Base-by-base conservation (phyloP, 805 yeast genomes). In the Schizosaccharomyces japonicus region DNA sequence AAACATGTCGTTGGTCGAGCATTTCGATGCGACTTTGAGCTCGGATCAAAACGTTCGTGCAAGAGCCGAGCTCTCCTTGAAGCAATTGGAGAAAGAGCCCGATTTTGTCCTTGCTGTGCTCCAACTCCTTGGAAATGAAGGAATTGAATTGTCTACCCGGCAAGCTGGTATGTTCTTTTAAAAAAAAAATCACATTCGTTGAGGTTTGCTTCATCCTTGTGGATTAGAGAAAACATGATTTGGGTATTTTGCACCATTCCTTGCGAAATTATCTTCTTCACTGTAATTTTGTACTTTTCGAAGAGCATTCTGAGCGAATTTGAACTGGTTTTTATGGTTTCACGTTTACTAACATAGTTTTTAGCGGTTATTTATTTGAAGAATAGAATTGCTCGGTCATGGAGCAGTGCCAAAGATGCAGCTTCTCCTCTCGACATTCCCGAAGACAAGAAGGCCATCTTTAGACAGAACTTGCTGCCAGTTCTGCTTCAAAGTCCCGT, bases 51-150 rank as follows among this genome's bases (percentile, higher is more conserved):
- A 61, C 10, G 62, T 69, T 21, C 73, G 93, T 54, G 67, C 66
- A 47, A 71, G 72, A 47, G 90, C 94, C 0, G 95, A 87, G 61
- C 49, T 57, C 1, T 73, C 75, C 53, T 69, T 85, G 46, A 69
- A 69, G 49, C 42, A 54, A 55, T 74, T 77, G 5, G 72, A 77
- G 45, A 55, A 57, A 27, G 60, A 68, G 2, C 73, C 80, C 1
- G 94, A 93, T 4, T 85, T 85, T 57, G 63, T 82, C 34, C 79
- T 79, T 4, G 85, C 87, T 1, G 80, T 94, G 60, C 64, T 87
- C 44, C 87, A 81, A 57, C 77, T 84, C 47, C 67, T 83, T 17
- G n/a, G 44, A 8, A 21, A n/a, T 17, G 23, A 25, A 5, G 19
- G 26, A n/a, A 28, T 11, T 28, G 21, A 21, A 31, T 25, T 45